Evolutionary conservation across 1,284 basidiomycete genomes (phyloP).

Genomic region (Leccinum subspadiceum): DNA sequence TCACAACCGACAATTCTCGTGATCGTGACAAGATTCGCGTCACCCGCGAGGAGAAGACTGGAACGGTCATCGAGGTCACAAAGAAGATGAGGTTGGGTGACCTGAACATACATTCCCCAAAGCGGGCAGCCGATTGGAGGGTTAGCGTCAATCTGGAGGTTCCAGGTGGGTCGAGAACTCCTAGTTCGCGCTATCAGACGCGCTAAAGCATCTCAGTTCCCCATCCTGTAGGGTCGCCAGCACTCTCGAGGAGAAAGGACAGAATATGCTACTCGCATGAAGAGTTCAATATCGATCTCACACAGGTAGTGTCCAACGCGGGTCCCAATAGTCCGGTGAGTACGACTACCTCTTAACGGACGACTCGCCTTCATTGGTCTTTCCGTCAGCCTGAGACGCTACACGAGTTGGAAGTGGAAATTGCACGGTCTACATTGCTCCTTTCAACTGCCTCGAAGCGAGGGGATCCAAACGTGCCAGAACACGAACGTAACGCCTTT

Average conservation of each 20-base stretch:
- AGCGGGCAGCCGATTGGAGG: constrained; percentile 84
- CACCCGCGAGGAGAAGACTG: constrained; percentile 77
- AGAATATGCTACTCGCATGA: constrained; percentile 92
- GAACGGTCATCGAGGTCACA: constrained; percentile 63
- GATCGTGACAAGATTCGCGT: constrained; percentile 77
- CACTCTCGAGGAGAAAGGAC: constrained; percentile 78
- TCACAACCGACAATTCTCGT: constrained; percentile 46
- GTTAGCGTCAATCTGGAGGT: constrained; percentile 89
- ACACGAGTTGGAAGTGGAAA: constrained; percentile 74
- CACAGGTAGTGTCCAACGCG: constrained; percentile 71
- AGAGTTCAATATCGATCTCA: constrained; percentile 90
- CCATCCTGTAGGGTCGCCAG: constrained; percentile 59
- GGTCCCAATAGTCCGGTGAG: constrained; percentile 50
- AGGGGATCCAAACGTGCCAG: constrained; percentile 52
- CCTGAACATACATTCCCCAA: constrained; percentile 85
- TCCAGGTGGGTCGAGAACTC: constrained; percentile 46
- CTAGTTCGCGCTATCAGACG: constrained; percentile 18
- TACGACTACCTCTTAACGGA: constrained; percentile 8
- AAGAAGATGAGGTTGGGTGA: constrained; percentile 84
- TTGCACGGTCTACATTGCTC: constrained; percentile 60
- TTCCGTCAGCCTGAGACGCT: constrained; percentile 53
- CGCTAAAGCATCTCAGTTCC: constrained; percentile 39
- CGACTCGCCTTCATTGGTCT: constrained; percentile 1
- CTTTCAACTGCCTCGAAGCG: constrained; percentile 58
- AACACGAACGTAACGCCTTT: constrained; percentile 68